Conservation (phyloP, 2,329 filamentous ascomycete genomes). For the Aspergillus fijiensis region DNA sequence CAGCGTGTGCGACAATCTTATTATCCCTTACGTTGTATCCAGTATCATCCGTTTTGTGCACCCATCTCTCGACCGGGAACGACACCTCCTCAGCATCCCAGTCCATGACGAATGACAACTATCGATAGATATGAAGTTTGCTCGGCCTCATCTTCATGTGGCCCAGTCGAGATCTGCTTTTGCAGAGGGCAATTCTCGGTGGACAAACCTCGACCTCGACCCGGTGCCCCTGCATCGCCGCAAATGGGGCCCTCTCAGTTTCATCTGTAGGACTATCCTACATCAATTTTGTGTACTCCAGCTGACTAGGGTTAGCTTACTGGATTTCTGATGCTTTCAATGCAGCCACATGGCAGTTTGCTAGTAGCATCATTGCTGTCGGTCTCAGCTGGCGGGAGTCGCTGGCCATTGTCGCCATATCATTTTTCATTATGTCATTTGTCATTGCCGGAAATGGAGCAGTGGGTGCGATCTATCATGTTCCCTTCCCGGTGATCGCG, state of each 20-base stretch:
- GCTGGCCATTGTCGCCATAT: constrained; percentile 50
- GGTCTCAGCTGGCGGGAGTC: constrained; percentile 57
- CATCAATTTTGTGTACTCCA: background rate
- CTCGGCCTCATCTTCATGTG: constrained; percentile 45
- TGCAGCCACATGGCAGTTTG: constrained; percentile 56
- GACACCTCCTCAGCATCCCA: background rate
- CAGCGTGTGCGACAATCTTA: background rate
- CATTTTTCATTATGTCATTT: constrained; percentile 55
- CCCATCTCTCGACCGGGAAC: background rate
- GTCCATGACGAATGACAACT: background rate
- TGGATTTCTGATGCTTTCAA: constrained; percentile 56
- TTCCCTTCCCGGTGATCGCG: constrained; percentile 57
- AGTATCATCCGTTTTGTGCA: background rate
- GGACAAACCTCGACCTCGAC: constrained; percentile 53
- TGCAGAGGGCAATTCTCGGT: constrained; percentile 44
- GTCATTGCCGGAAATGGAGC: constrained; percentile 64
- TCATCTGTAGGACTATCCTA: constrained; percentile 33
- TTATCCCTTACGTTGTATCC: background rate
- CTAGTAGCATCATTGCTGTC: constrained; percentile 50
- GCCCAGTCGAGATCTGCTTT: constrained; percentile 49
- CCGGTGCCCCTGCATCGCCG: constrained; percentile 46
- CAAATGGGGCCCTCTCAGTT: constrained; percentile 49
- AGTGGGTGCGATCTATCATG: constrained; percentile 52
- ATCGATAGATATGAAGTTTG: constrained; percentile 27
- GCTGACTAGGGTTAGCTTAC: constrained; percentile 37